These are phyloP conservation scores for Dactylis glomerata DNA, from an alignment of 176 grass and related monocot genomes.

Conservation along the genomic window DNA sequence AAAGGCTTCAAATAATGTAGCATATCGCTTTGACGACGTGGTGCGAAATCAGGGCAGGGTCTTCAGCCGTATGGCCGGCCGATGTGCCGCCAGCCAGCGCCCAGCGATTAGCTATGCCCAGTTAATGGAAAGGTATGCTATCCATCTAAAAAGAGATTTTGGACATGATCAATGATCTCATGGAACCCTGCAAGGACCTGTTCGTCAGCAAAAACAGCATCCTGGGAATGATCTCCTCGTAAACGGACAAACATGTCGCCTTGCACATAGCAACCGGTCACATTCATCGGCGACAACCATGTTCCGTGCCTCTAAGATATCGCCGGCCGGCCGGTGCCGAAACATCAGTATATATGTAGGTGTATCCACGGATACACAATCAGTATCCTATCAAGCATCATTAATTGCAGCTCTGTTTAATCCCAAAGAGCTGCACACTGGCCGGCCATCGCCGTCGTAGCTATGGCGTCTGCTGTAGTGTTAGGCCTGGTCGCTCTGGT, in stretches of 20 bases:
- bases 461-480: neutral
- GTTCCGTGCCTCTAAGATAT: neutral
- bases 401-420: neutral
- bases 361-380: neutral
- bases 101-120: too few species aligned
- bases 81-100: too few species aligned
- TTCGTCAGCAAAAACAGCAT: neutral
- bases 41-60: too few species aligned
- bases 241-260: neutral
- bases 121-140: too few species aligned
- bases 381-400: neutral
- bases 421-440: neutral
- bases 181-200: neutral
- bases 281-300: neutral
- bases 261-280: neutral
- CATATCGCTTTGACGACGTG: too few species aligned
- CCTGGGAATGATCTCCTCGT: neutral
- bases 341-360: neutral
- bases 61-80: too few species aligned
- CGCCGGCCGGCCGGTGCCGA: neutral
- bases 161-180: neutral
- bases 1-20: too few species aligned
- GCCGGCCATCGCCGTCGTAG: neutral
- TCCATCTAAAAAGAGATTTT: too few species aligned
- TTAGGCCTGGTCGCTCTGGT: neutral